phyloP scores from a whole-genome alignment of 2,329 filamentous ascomycete genomes.

The Botrytis pseudocinerea region DNA sequence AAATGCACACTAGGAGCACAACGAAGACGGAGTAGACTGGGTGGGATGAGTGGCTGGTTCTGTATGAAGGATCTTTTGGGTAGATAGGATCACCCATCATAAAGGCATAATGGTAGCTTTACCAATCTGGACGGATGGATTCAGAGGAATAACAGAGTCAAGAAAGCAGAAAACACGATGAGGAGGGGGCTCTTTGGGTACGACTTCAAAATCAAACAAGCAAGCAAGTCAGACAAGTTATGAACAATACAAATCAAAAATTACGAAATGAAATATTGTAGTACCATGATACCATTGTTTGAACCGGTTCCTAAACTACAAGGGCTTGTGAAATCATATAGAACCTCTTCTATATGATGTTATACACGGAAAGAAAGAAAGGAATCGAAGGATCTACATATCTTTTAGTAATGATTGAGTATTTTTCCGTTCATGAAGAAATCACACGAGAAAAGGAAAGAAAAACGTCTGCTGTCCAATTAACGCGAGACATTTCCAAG shows the following conservation, averaged over 20 bases:
- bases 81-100: neutral
- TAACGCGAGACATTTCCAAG: constrained; percentile 2
- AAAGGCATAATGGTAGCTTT: neutral
- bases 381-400: neutral
- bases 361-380: neutral
- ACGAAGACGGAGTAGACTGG: neutral
- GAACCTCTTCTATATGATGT: neutral
- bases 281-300: neutral
- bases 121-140: neutral
- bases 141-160: neutral
- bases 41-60: neutral
- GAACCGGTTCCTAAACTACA: neutral
- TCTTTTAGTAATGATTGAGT: neutral
- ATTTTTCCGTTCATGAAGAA: neutral
- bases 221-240: constrained; percentile 1
- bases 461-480: neutral
- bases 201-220: constrained; percentile 1
- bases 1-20: constrained; percentile 5
- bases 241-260: neutral
- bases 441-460: too few species aligned
- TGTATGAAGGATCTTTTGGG: neutral
- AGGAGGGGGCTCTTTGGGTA: neutral
- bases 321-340: neutral
- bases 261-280: neutral
- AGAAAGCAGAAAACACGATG: neutral